phyloP scores from a whole-genome alignment of 108 stramenopile species.

The Cyclotella atomus region DNA sequence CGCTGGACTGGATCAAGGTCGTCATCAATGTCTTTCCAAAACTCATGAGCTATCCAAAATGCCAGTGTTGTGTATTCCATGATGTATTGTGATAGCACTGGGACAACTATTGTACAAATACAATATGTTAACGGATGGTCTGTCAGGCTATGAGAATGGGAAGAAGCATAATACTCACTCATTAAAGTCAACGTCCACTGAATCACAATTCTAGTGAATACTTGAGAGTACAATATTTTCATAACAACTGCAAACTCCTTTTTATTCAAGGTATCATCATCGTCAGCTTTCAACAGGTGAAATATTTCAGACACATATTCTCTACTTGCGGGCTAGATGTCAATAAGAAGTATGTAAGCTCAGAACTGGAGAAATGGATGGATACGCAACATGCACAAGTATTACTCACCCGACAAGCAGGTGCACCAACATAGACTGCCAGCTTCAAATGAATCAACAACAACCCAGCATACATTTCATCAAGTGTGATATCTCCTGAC shows the following conservation, averaged over 20 bases:
- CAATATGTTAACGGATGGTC: background rate
- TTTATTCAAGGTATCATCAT: slow-evolving; percentile 53
- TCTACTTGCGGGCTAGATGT: slow-evolving; percentile 54
- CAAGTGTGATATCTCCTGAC: slow-evolving; percentile 71
- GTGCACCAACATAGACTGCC: slow-evolving; percentile 77
- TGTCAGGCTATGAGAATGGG: no score
- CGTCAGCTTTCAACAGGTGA: slow-evolving; percentile 60
- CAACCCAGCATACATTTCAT: slow-evolving; percentile 78
- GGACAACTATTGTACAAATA: slow-evolving; percentile 67
- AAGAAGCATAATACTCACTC: slow-evolving; percentile 46
- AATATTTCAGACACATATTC: slow-evolving; percentile 65
- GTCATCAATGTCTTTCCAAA: slow-evolving; percentile 41
- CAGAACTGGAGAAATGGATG: background rate
- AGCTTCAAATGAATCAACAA: slow-evolving; percentile 81
- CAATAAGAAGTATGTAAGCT: background rate
- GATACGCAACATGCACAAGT: background rate
- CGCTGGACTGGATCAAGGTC: slow-evolving; percentile 32
- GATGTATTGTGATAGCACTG: slow-evolving; percentile 59
- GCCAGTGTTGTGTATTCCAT: slow-evolving; percentile 34
- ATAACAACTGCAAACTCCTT: slow-evolving; percentile 77
- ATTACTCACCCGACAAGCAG: slow-evolving; percentile 75
- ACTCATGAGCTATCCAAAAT: slow-evolving; percentile 21
- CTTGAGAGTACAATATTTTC: slow-evolving; percentile 74
- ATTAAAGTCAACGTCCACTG: slow-evolving; percentile 75
- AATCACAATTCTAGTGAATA: slow-evolving; percentile 67